Evolutionary conservation across 2,329 filamentous ascomycete species (phyloP).

Genomic region (Fusarium sp.): DNA sequence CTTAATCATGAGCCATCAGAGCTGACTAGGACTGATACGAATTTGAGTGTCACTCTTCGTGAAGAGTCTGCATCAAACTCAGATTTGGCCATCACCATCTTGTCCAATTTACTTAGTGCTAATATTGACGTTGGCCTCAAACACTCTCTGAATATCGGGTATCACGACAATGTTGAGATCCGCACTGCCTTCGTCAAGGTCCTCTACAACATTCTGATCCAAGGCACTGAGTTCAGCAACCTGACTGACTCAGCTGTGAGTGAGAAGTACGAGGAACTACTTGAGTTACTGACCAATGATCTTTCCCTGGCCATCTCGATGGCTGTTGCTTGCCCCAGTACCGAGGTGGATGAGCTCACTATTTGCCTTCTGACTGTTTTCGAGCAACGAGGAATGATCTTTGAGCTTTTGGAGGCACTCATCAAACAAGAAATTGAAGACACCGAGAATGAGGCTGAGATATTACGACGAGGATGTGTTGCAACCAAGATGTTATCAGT

Average conservation of each 20-base stretch:
- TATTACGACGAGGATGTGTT: constrained; percentile 73
- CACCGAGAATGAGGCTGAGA: constrained; percentile 75
- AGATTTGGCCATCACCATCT: constrained; percentile 72
- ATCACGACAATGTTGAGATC: constrained; percentile 75
- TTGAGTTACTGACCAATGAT: constrained; percentile 71
- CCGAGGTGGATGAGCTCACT: constrained; percentile 74
- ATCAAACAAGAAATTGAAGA: constrained; percentile 76
- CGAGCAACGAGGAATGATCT: constrained; percentile 70
- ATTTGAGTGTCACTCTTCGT: constrained; percentile 50
- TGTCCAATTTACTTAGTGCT: constrained; percentile 75
- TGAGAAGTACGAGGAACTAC: constrained; percentile 73
- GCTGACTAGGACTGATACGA: constrained; percentile 38
- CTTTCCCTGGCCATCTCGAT: constrained; percentile 70
- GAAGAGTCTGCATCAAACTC: constrained; percentile 66
- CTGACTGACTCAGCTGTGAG: constrained; percentile 73
- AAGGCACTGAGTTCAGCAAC: constrained; percentile 76
- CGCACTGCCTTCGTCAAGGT: constrained; percentile 76
- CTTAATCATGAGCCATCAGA: constrained; percentile 67
- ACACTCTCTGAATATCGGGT: constrained; percentile 74
- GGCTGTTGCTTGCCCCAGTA: constrained; percentile 72
- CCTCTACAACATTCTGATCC: constrained; percentile 75
- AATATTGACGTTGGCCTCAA: constrained; percentile 78
- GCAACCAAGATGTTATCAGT: constrained; percentile 78
- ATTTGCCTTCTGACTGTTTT: constrained; percentile 76
- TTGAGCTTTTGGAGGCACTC: constrained; percentile 70